Base-by-base conservation (phyloP, 2,329 filamentous ascomycete species). In the Orbilia quercus region DNA sequence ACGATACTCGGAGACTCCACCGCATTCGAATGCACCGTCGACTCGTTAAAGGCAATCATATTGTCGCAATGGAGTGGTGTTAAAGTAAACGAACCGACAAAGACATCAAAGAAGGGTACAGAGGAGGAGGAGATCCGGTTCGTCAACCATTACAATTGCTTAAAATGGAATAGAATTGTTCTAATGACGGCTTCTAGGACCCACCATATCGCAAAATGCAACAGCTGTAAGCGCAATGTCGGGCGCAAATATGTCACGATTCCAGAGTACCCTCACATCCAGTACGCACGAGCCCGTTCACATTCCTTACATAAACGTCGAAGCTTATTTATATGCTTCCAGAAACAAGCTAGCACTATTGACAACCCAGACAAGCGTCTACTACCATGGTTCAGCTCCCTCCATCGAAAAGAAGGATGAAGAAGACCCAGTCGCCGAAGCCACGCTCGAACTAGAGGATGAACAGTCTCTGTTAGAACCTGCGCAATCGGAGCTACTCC, bases 161-260 rank as follows among this genome's bases (percentile, higher is more conserved):
- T 40, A 12, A 11, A 11, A 11, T 22, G 31, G n/a, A 53, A 4
- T n/a, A 3, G 6, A 38, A 7, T 20, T 53, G 31, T 53, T 2
- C 25, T 36, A 11, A 36, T 7, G 2, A 20, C 14, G 16, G 42
- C 7, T 36, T 20, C 12, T 12, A 34, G 53, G 7, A 54, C 34
- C 12, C 48, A 45, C 48, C 23, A 55, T 1, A n/a, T 53, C 12
- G 28, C 55, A 16, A 65, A 55, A 36, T 65, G 60, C 40, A 25
- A 48, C 2, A 38, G 16, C 1, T 65, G 60, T 18, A 65, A 55
- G 22, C 50, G 47, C 40, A 25, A 9, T 12, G 48, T 65, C 20
- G 60, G 60, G 1, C 60, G 60, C n/a, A 65, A 54, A 48, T 65
- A 65, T 25, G 23, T 38, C 12, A n/a, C 36, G 11, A 47, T 47